Conservation (phyloP, 306 rosid genomes). For the Delonix regia region DNA sequence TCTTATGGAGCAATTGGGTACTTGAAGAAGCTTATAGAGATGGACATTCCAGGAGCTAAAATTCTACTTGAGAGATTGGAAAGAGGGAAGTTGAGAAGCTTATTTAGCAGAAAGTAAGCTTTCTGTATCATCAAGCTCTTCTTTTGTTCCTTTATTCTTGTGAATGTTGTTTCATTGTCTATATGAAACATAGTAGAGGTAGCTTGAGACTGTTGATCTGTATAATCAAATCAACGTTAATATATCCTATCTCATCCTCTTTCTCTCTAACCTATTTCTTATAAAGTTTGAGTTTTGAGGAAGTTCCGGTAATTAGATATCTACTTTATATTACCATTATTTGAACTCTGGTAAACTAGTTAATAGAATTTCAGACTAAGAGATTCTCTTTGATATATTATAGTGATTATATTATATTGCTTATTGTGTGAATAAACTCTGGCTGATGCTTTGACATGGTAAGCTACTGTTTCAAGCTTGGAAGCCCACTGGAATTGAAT, state of each 20-base stretch:
- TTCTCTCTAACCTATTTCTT: background rate
- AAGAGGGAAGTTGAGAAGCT: slow-evolving; percentile 73
- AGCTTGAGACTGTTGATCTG: slow-evolving; percentile 36
- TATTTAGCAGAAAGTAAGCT: slow-evolving; percentile 68
- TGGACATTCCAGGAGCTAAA: slow-evolving; percentile 88
- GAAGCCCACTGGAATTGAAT: too few relatives aligned
- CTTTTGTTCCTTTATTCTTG: background rate
- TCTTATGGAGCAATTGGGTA: slow-evolving; percentile 96
- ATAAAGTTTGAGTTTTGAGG: background rate
- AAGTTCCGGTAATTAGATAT: slow-evolving; percentile 1
- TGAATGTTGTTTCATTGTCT: background rate
- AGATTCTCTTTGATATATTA: background rate
- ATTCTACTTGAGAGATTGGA: slow-evolving; percentile 80
- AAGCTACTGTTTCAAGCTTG: background rate
- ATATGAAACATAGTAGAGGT: slow-evolving; percentile 47
- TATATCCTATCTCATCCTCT: slow-evolving; percentile 10
- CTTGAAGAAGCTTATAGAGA: slow-evolving; percentile 87
- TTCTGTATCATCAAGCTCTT: slow-evolving; percentile 18
- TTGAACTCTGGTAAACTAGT: background rate
- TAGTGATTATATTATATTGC: background rate
- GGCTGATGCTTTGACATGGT: background rate
- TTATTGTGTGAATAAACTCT: background rate
- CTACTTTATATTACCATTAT: background rate
- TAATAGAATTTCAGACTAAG: background rate
- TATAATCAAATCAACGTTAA: slow-evolving; percentile 32